Evolutionary conservation across 768 basidiomycete genomes (phyloP).

Genomic region (Rhodosporidiobolus odoratus): DNA sequence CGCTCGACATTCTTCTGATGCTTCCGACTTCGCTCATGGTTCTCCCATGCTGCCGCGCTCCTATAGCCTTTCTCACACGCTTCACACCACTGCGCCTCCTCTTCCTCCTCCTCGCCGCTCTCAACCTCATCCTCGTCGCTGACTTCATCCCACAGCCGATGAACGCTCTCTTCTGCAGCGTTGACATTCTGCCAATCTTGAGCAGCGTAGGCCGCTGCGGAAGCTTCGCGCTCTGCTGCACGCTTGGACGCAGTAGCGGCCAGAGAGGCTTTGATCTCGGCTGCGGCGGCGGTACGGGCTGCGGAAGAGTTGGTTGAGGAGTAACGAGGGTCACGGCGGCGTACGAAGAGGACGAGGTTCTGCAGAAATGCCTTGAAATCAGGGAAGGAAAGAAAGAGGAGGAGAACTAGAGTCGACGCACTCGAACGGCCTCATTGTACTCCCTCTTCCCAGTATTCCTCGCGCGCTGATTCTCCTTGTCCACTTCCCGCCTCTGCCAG

Average conservation of each 20-base stretch:
- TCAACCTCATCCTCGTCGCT: slow-evolving; percentile 53
- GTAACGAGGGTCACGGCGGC: slow-evolving; percentile 39
- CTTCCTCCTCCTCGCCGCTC: slow-evolving; percentile 82
- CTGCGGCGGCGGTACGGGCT: slow-evolving; percentile 38
- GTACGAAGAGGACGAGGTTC: slow-evolving; percentile 67
- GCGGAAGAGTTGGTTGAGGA: slow-evolving; percentile 48
- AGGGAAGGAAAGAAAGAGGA: slow-evolving; percentile 48
- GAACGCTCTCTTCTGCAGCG: slow-evolving; percentile 40
- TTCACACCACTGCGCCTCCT: slow-evolving; percentile 49
- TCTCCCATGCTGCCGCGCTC: no score
- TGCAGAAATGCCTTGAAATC: slow-evolving; percentile 51
- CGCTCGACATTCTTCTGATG: no score
- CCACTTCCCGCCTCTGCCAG: slow-evolving; percentile 80
- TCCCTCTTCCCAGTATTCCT: slow-evolving; percentile 52
- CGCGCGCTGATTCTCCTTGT: slow-evolving; percentile 71
- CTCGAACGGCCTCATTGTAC: slow-evolving; percentile 85
- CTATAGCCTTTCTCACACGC: slow-evolving; percentile 83
- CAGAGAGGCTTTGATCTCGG: slow-evolving; percentile 46
- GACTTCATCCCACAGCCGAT: slow-evolving; percentile 43
- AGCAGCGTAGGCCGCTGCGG: slow-evolving; percentile 58
- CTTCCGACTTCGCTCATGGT: no score
- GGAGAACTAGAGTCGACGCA: slow-evolving; percentile 59
- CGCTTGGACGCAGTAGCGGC: slow-evolving; percentile 43
- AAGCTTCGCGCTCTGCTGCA: slow-evolving; percentile 46
- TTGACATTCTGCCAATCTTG: slow-evolving; percentile 81